A percentile compares a stretch with the other conserved stretches of the same genome.
phyloP scores from a whole-genome alignment of 768 basidiomycete species.

The Filobasidium wieringae region DNA sequence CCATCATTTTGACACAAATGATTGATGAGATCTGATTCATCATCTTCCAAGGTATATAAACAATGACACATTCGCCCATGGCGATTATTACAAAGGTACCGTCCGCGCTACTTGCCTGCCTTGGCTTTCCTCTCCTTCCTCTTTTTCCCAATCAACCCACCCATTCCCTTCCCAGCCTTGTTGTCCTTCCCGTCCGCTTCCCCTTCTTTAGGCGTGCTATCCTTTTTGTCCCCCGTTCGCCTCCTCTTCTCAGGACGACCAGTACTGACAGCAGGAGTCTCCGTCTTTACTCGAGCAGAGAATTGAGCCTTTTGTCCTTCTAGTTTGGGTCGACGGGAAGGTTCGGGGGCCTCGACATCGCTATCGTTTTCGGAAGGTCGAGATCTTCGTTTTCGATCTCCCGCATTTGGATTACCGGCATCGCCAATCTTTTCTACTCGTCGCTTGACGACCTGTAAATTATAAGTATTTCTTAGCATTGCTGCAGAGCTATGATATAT shows the following conservation, averaged over 20 bases:
- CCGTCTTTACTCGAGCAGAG: constrained; percentile 20
- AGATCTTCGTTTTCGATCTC: constrained; percentile 15
- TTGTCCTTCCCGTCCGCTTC: constrained; percentile 9
- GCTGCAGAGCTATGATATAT: neutral
- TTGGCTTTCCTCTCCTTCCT: constrained; percentile 53
- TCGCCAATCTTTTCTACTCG: constrained; percentile 45
- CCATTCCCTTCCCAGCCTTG: constrained; percentile 41
- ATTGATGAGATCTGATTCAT: too few species aligned
- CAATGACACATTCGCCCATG: too few species aligned
- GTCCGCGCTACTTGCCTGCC: constrained; percentile 10
- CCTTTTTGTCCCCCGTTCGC: constrained; percentile 15
- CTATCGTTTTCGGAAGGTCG: constrained; percentile 25
- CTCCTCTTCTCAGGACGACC: constrained; percentile 3
- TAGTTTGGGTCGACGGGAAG: neutral
- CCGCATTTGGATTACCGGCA: constrained; percentile 3
- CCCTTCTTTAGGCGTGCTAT: constrained; percentile 21
- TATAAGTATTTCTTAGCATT: neutral
- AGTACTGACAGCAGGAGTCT: constrained; percentile 17
- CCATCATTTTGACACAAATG: too few species aligned
- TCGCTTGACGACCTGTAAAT: constrained; percentile 53
- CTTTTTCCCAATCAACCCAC: constrained; percentile 68
- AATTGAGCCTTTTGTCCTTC: constrained; percentile 18
- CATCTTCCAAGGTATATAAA: too few species aligned
- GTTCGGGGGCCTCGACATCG: constrained; percentile 13
- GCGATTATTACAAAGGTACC: too few species aligned